Evolutionary conservation across 2,329 filamentous ascomycete genomes (phyloP), one percentile per base, ranked within the genome.

Genomic region (Ophiostoma angusticollis): DNA sequence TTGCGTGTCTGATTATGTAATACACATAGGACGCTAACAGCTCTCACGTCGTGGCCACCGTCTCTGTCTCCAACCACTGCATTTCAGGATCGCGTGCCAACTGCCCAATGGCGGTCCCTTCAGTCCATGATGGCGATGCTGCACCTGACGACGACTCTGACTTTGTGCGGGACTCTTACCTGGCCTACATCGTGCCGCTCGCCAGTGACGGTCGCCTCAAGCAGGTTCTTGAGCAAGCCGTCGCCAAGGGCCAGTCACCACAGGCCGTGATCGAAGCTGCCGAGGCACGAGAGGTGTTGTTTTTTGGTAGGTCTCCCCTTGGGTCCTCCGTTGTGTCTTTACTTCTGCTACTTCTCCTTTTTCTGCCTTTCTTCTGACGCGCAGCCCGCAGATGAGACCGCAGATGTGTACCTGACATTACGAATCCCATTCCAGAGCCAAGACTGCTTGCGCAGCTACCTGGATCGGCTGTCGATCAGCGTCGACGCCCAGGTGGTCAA

Each of bases 401-500:
- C 82, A 41, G 64, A 78, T 46, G 67, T 85, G 14, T 75, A 82
- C 51, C 62, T 86, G 45, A 65, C 84, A 9, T 67, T 87, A 41
- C 72, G 72, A 50, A 77, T 77, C 8, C 75, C 77, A 4, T 65
- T 70, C 51, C 62, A 70, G 40, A 68, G 74, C 40, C 69, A 80
- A 43, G 55, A 63, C 23, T 61, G 63, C 0, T 59, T 85, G 16
- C 65, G 70, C 40, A 65, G 70, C 25, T 74, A 75, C 40, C 61
- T 85, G 25, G 63, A 65, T 35, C 67, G 78, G 41, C 60, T 86
- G n/a, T 64, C 70, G 18, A 67, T 86, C 42, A 73, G 68, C 31
- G 58, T 87, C 7, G 79, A 86, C 50, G 74, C 70, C 2, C 74
- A 78, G 43, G 70, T 82, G 27, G 58, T 72, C 41, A 80, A 79